phyloP scores from a whole-genome alignment of 805 yeast genomes.

The Wickerhamomyces canadensis region DNA sequence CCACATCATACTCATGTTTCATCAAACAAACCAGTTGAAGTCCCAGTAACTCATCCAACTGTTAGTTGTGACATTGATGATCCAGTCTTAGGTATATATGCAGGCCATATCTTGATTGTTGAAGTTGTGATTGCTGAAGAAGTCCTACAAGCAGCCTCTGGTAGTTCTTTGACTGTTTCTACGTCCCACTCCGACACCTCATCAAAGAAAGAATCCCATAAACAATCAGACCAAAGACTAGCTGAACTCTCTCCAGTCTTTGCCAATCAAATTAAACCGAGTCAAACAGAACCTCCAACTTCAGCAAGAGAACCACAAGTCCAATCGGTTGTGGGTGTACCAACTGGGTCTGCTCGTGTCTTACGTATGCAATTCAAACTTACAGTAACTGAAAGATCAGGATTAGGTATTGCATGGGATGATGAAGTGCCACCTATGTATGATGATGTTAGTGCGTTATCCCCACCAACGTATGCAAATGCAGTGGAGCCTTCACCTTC shows the following conservation, averaged over 20 bases:
- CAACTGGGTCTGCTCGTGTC: constrained; percentile 94
- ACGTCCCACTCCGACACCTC: constrained; percentile 19
- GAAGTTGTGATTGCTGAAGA: constrained; percentile 97
- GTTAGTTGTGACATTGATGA: constrained; percentile 80
- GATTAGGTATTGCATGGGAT: constrained; percentile 97
- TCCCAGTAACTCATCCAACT: constrained; percentile 32
- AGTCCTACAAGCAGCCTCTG: constrained; percentile 38
- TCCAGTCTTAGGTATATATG: constrained; percentile 70
- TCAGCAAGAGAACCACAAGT: constrained; percentile 3
- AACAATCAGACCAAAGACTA: constrained; percentile 31
- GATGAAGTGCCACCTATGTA: constrained; percentile 98
- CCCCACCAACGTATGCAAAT: constrained; percentile 77
- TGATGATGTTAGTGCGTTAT: constrained; percentile 71
- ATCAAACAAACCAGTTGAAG: constrained; percentile 32
- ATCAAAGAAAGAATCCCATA: constrained; percentile 5
- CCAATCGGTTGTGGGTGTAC: constrained; percentile 45
- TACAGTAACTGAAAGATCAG: constrained; percentile 82
- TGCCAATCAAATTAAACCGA: constrained; percentile 29
- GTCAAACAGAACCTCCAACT: constrained; percentile 13
- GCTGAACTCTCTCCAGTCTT: constrained; percentile 39
- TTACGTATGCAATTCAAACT: constrained; percentile 90
- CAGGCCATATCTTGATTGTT: constrained; percentile 69
- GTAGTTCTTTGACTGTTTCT: constrained; percentile 29
- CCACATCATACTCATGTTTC: constrained; percentile 40
- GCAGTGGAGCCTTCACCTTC: constrained; percentile 16